phyloP scores from a whole-genome alignment of 805 yeast species.

The Kluyveromyces starmeri region DNA sequence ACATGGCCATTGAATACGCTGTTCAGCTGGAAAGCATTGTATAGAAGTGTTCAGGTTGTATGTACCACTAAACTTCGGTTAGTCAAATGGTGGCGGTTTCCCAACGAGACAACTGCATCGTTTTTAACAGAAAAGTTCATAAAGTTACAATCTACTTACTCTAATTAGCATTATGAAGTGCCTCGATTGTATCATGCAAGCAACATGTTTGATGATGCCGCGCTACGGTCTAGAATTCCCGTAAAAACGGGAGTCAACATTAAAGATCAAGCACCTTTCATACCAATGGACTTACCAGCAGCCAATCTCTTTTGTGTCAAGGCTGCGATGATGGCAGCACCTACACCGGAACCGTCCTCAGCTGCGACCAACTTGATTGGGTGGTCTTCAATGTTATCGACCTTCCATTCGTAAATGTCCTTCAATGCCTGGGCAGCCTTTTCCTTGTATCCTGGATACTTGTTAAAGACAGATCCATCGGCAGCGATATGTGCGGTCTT shows the following conservation, averaged over 20 bases:
- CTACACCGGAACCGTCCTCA: constrained; percentile 98
- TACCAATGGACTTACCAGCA: constrained; percentile 63
- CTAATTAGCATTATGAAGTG: no score
- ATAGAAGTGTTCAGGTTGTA: constrained; percentile 33
- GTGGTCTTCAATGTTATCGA: constrained; percentile 39
- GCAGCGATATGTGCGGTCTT: constrained; percentile 83
- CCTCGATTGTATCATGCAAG: no score
- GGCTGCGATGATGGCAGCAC: constrained; percentile 98
- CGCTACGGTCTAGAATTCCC: no score
- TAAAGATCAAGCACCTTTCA: no score
- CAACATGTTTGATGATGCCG: no score
- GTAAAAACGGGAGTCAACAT: no score
- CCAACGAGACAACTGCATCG: no score
- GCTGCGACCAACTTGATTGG: constrained; percentile 86
- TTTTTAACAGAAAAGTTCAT: no score
- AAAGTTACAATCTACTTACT: no score
- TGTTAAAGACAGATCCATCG: constrained; percentile 93
- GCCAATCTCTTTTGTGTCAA: constrained; percentile 73
- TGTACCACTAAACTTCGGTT: no score
- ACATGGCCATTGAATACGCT: constrained; percentile 76
- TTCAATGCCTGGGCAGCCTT: constrained; percentile 82
- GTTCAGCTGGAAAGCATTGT: constrained; percentile 88
- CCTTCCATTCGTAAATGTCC: constrained; percentile 79
- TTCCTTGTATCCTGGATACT: constrained; percentile 83
- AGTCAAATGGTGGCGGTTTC: no score